Conservation (phyloP, 257 asterid species). For the Agastache rugosa region DNA sequence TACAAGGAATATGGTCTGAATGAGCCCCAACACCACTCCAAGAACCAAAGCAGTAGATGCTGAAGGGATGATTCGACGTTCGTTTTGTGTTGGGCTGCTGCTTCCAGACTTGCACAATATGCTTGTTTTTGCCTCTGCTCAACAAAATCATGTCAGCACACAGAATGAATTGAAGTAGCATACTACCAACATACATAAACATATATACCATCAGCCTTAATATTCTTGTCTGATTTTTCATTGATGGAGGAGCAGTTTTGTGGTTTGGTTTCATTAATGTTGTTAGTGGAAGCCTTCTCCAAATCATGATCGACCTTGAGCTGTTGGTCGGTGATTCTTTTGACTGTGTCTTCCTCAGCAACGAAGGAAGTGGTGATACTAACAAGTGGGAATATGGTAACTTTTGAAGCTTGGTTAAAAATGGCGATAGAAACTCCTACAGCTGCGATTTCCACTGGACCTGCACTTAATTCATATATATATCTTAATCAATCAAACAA, state of each 20-base stretch:
- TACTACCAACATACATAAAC: background rate
- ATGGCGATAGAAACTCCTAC: slow-evolving; percentile 92
- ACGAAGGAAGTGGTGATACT: slow-evolving; percentile 94
- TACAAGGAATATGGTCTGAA: slow-evolving; percentile 71
- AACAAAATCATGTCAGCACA: background rate
- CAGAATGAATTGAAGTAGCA: no score
- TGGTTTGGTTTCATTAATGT: no score
- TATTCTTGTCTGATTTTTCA: background rate
- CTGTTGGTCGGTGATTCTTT: slow-evolving; percentile 41
- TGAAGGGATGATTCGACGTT: slow-evolving; percentile 73
- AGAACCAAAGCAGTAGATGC: slow-evolving; percentile 90
- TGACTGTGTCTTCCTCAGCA: slow-evolving; percentile 87
- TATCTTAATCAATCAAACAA: no score
- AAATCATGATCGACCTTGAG: slow-evolving; percentile 32
- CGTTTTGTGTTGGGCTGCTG: slow-evolving; percentile 16
- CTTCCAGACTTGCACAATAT: slow-evolving; percentile 35
- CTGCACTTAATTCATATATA: slow-evolving; percentile 38
- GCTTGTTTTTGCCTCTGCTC: slow-evolving; percentile 15
- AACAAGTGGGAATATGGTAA: slow-evolving; percentile 91
- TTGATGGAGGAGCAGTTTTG: no score
- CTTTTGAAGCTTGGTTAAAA: slow-evolving; percentile 85
- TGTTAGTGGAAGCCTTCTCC: slow-evolving; percentile 36
- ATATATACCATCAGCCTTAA: slow-evolving; percentile 1
- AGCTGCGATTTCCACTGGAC: slow-evolving; percentile 85
- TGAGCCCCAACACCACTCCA: slow-evolving; percentile 72